These are phyloP conservation scores for Ogataea henricii DNA, from an alignment of 805 yeast species.

Conservation along the genomic window DNA sequence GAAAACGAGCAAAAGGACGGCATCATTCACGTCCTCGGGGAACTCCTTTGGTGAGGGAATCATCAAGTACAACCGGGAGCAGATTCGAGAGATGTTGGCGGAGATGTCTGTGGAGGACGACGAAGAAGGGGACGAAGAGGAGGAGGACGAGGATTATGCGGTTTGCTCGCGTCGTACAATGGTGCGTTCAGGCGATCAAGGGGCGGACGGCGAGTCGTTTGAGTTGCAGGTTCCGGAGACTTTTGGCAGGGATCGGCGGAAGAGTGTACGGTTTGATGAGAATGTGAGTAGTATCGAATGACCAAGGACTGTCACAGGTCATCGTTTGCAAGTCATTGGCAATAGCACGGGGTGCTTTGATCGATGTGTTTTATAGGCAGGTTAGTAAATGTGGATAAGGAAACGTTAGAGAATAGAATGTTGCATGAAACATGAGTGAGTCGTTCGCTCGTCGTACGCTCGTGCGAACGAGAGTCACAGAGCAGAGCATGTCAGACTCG, in stretches of 20 bases:
- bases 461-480: no score
- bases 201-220: constrained; percentile 9
- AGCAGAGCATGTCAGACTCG: no score
- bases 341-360: no score
- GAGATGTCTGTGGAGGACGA: constrained; percentile 24
- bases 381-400: no score
- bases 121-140: constrained; percentile 13
- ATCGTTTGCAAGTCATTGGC: no score
- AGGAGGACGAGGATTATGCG: neutral
- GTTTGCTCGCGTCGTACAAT: neutral
- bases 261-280: constrained; percentile 36
- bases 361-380: no score
- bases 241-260: constrained; percentile 29
- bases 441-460: no score
- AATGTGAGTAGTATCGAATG: constrained; percentile 10
- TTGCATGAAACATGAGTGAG: no score
- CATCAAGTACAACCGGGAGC: constrained; percentile 35
- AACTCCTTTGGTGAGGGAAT: constrained; percentile 40
- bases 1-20: constrained; percentile 15
- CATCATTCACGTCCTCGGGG: constrained; percentile 39
- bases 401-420: no score
- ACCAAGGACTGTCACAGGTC: no score
- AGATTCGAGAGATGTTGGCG: constrained; percentile 36
- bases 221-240: constrained; percentile 28
- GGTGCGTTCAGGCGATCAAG: neutral